phyloP scores from a whole-genome alignment of 2,329 filamentous ascomycete species.

The Pyrenochaeta sp. region DNA sequence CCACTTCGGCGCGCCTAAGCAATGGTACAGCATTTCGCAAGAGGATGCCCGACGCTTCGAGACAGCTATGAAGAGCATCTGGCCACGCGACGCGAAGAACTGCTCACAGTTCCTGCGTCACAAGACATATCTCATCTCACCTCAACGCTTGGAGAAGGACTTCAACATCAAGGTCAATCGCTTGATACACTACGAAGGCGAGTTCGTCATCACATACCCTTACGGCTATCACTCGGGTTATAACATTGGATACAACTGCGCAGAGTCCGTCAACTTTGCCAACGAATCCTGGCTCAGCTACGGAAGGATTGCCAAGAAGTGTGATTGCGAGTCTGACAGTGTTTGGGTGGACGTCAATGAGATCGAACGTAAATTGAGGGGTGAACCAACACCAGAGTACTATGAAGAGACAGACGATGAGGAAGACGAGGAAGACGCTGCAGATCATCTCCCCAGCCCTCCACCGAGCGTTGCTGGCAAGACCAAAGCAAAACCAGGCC shows the following conservation, averaged over 20 bases:
- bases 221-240: slow-evolving; percentile 99
- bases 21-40: slow-evolving; percentile 99
- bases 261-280: slow-evolving; percentile 98
- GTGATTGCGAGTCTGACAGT: slow-evolving; percentile 94
- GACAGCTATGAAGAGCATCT: slow-evolving; percentile 91
- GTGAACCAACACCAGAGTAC: slow-evolving; percentile 80
- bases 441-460: slow-evolving; percentile 74
- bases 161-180: slow-evolving; percentile 97
- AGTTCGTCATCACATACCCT: slow-evolving; percentile 98
- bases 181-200: slow-evolving; percentile 91
- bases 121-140: slow-evolving; percentile 97
- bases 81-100: slow-evolving; percentile 93
- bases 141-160: slow-evolving; percentile 82
- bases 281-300: slow-evolving; percentile 94
- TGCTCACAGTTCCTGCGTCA: slow-evolving; percentile 96
- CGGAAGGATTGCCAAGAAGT: slow-evolving; percentile 94
- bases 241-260: slow-evolving; percentile 98
- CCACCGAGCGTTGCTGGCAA: slow-evolving; percentile 77
- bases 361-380: slow-evolving; percentile 91
- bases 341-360: slow-evolving; percentile 98
- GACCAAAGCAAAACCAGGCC: slow-evolving; percentile 70
- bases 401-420: slow-evolving; percentile 79
- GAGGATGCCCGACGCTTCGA: slow-evolving; percentile 93
- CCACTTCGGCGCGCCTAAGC: slow-evolving; percentile 97
- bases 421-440: slow-evolving; percentile 66